Base-by-base conservation (phyloP, 768 basidiomycete species). In the Boletus sensibilis region DNA sequence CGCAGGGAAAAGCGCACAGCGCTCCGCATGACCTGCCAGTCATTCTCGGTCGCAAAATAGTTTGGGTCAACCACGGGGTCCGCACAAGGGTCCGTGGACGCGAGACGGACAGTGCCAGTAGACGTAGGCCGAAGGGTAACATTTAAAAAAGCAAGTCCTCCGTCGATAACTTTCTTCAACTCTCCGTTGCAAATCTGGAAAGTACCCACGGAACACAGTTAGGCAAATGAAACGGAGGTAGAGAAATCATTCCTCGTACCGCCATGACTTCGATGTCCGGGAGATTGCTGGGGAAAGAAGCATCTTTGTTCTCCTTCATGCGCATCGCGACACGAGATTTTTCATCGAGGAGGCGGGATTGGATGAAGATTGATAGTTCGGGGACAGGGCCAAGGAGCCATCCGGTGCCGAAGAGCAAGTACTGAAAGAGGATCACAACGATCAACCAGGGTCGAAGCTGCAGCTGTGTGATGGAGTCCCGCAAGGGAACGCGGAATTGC, bases 211-310 rank as follows among this genome's bases (percentile, higher is more conserved):
- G 16, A 16, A 18, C 16, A 16, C 37, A 9, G 18, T 38, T 16
- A 38, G 37, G 37, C 29, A 34, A 14, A 34, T 7, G 25, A 43
- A 34, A 21, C 0, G 6, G 25, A 4, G 29, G 16, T 16, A 12
- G 13, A 20, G 18, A 25, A 14, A 25, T 35, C n/a, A 38, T 18
- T 38, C 37, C 37, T 23, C 51, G 39, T 34, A 52, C 52, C 6
- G 65, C 59, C 69, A 74, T 73, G 33, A 78, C 70, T 56, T 78
- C 78, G 46, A 78, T 67, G 55, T 79, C 78, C 1, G 78, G 75
- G n/a, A 72, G 49, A 34, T 52, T 52, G 12, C n/a, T 31, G 20
- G 52, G 31, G 12, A 52, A 34, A n/a, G 51, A 23, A 35, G 51
- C 51, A 35, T 52, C 51, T 18, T 35, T 21, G 42, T 52, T 42